Evolutionary conservation across 2,329 filamentous ascomycete genomes (phyloP).

Genomic region (Helicocarpus griseus): DNA sequence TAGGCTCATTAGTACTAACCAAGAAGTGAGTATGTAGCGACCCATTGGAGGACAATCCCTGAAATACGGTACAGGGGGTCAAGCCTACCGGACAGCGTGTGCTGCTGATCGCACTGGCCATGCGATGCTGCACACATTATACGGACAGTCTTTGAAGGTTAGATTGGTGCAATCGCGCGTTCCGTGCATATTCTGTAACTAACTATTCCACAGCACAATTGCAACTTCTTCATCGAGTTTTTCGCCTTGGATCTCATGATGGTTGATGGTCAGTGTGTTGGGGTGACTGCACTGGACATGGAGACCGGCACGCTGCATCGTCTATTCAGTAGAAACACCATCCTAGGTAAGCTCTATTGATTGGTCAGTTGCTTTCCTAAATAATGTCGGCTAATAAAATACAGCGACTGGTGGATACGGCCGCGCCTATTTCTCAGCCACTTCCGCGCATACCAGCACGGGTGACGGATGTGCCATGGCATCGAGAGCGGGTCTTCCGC

Average conservation of each 20-base stretch:
- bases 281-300: constrained; percentile 84
- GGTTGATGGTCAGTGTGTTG: constrained; percentile 82
- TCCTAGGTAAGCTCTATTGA: constrained; percentile 27
- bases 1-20: background rate
- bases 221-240: constrained; percentile 94
- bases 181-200: background rate
- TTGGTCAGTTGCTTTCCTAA: background rate
- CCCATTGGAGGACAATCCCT: constrained; percentile 86
- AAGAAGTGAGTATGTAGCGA: constrained; percentile 59
- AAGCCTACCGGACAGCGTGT: constrained; percentile 75
- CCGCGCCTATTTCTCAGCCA: constrained; percentile 86
- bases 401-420: constrained; percentile 84
- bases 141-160: constrained; percentile 69
- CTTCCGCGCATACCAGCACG: constrained; percentile 82
- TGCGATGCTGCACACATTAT: constrained; percentile 83
- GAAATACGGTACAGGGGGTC: constrained; percentile 78
- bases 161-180: background rate
- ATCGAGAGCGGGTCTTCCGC: constrained; percentile 76
- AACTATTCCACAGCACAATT: constrained; percentile 52
- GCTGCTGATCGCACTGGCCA: constrained; percentile 84
- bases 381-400: background rate
- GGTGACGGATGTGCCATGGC: constrained; percentile 94
- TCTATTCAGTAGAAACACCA: constrained; percentile 81
- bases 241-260: constrained; percentile 86
- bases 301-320: constrained; percentile 86